These are phyloP conservation scores for Aspergillus brasiliensis DNA, from an alignment of 2,329 filamentous ascomycete species.

Conservation along the genomic window DNA sequence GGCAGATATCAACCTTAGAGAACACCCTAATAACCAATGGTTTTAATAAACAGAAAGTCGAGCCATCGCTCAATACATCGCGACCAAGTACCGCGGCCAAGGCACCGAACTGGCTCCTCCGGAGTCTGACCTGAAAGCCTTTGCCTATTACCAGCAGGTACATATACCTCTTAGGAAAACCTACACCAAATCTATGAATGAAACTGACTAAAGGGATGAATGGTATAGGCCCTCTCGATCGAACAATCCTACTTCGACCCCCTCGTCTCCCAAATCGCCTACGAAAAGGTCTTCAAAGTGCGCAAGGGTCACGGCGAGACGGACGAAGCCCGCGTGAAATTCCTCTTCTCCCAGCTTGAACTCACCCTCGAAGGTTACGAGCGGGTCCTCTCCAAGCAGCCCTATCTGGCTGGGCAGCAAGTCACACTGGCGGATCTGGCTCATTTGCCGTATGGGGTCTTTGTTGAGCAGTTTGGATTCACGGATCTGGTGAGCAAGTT, in stretches of 20 bases:
- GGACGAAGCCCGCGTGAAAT: slow-evolving; percentile 15
- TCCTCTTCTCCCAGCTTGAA: slow-evolving; percentile 14
- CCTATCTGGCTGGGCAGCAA: slow-evolving; percentile 22
- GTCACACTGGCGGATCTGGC: slow-evolving; percentile 19
- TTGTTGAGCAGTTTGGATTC: slow-evolving; percentile 16
- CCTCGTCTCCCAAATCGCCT: slow-evolving; percentile 13
- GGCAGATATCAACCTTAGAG: no score
- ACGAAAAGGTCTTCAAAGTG: slow-evolving; percentile 21
- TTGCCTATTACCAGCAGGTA: slow-evolving; percentile 28
- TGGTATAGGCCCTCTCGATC: slow-evolving; percentile 26
- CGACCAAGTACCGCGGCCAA: slow-evolving; percentile 20
- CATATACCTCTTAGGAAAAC: no score
- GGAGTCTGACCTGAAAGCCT: slow-evolving; percentile 22
- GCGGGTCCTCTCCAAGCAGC: slow-evolving; percentile 21
- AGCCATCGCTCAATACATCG: slow-evolving; percentile 37
- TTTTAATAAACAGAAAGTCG: slow-evolving; percentile 26
- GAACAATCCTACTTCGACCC: slow-evolving; percentile 30
- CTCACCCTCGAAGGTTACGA: slow-evolving; percentile 20
- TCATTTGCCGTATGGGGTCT: slow-evolving; percentile 16
- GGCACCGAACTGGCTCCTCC: slow-evolving; percentile 17
- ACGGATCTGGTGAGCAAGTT: slow-evolving; percentile 17
- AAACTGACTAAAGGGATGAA: no score
- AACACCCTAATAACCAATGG: not conserved
- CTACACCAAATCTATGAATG: not conserved
- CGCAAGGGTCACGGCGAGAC: slow-evolving; percentile 13